Base-by-base conservation (phyloP, 495 filamentous ascomycete species). In the Durotheca rogersii region DNA sequence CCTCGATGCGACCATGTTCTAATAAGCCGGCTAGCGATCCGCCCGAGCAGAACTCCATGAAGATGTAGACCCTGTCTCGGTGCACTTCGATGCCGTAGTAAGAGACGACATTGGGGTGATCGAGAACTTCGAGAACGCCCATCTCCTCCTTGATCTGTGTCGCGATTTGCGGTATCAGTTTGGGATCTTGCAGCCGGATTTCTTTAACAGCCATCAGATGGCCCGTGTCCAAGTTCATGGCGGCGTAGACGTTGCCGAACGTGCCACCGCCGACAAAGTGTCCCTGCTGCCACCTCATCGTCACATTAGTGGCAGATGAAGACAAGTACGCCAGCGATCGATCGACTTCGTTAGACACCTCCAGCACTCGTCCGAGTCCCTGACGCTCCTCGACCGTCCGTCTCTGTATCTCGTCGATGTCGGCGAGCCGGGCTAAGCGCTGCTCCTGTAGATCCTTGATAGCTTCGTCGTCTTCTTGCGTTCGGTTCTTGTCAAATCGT, bases 21-120 rank as follows among this genome's bases (percentile, higher is more conserved):
- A 98, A 74, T 48, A 97, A 73, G 16, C 78, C 83, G 33, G 93
- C 90, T n/a, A 98, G 73, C 4, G 92, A 96, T 12, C 93, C 93
- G 21, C 94, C 92, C 2, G 88, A 91, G 61, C 93, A 98, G 67
- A 94, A 96, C 68, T 98, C 93, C 93, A 98, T 98, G 70, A 98
- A 98, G 56, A 98, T 94, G 70, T 97, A 98, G 4, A 97, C 94
- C 61, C 95, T 95, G 74, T 98, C 93, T 30, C 93, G 82, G 67
- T 97, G 93, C 2, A 96, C 93, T 66, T 98, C 93, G 61, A 98
- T 96, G 38, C 93, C 93, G 61, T 92, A 91, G 69, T 98, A 98
- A 5, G 89, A 90, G 4, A 98, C 93, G 34, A 98, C 91, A 62
- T 98, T 97, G 6, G 94, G 94, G 62, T 97, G 93, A 62, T 96